Evolutionary conservation across 768 basidiomycete genomes (phyloP).

Genomic region (Lactifluus rugatus): DNA sequence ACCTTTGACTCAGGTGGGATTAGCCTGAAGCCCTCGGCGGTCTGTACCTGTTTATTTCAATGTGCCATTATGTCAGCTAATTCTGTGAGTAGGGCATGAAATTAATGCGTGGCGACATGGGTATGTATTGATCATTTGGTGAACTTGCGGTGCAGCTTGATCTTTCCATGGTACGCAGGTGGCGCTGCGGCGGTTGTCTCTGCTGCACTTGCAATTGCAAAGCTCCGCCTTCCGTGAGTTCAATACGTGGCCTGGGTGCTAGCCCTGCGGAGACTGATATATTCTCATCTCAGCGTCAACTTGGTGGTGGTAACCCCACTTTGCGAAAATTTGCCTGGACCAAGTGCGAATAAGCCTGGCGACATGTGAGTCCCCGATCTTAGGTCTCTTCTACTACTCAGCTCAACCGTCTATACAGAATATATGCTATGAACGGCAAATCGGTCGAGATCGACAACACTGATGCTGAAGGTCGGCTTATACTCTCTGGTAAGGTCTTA

Average conservation of each 20-base stretch:
- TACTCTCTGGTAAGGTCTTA: constrained; percentile 51
- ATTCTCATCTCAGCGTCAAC: constrained; percentile 45
- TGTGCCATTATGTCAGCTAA: background rate
- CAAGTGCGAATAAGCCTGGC: constrained; percentile 60
- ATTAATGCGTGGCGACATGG: constrained; percentile 83
- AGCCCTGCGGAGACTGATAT: background rate
- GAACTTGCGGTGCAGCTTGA: background rate
- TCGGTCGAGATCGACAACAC: constrained; percentile 83
- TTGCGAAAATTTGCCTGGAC: constrained; percentile 80
- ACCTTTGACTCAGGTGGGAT: constrained; percentile 89
- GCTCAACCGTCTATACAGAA: constrained; percentile 29
- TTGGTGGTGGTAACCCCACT: constrained; percentile 64
- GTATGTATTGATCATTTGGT: constrained; percentile 27
- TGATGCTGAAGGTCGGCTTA: constrained; percentile 71
- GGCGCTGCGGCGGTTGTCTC: constrained; percentile 75
- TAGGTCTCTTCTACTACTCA: too few species aligned
- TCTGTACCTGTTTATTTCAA: constrained; percentile 26
- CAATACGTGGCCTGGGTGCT: background rate
- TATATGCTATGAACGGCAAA: constrained; percentile 86
- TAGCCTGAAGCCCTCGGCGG: constrained; percentile 67
- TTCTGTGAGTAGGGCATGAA: constrained; percentile 54
- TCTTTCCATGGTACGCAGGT: constrained; percentile 29
- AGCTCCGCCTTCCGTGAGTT: constrained; percentile 68
- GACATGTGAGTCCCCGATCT: constrained; percentile 48
- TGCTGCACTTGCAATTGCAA: constrained; percentile 67